Evolutionary conservation across 257 asterid species (phyloP).

Genomic region (Primulina tabacum): DNA sequence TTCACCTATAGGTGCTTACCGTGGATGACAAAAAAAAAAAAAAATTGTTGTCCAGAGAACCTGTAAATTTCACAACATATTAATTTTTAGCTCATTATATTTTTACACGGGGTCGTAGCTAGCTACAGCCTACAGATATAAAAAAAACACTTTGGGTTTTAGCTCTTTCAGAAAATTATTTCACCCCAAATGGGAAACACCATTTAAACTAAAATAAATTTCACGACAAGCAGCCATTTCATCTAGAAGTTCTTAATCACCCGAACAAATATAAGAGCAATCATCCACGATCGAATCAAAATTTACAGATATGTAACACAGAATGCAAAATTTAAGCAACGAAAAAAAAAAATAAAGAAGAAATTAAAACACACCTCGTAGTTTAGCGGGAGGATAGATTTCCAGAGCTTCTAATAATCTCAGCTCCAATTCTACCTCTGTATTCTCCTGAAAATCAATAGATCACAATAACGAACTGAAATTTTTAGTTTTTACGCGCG

Average conservation of each 20-base stretch:
- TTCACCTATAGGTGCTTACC: neutral
- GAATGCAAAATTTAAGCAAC: neutral
- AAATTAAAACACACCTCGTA: slow-evolving; percentile 45
- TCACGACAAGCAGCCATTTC: neutral
- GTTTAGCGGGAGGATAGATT: slow-evolving; percentile 86
- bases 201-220: no score
- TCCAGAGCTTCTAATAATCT: slow-evolving; percentile 82
- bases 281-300: neutral
- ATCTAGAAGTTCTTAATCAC: neutral
- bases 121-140: neutral
- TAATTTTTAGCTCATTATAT: neutral
- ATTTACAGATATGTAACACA: no score
- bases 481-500: neutral
- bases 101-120: neutral
- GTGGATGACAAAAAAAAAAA: neutral
- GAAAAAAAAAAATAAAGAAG: neutral
- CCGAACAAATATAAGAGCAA: neutral
- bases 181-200: neutral
- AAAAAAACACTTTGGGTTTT: neutral
- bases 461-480: neutral
- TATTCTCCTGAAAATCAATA: slow-evolving; percentile 52
- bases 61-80: neutral
- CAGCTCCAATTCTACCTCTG: slow-evolving; percentile 91
- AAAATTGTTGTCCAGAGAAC: neutral
- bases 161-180: neutral